These are phyloP conservation scores for Chloropicon primus DNA, from an alignment of 139 green algal species.

Conservation along the genomic window DNA sequence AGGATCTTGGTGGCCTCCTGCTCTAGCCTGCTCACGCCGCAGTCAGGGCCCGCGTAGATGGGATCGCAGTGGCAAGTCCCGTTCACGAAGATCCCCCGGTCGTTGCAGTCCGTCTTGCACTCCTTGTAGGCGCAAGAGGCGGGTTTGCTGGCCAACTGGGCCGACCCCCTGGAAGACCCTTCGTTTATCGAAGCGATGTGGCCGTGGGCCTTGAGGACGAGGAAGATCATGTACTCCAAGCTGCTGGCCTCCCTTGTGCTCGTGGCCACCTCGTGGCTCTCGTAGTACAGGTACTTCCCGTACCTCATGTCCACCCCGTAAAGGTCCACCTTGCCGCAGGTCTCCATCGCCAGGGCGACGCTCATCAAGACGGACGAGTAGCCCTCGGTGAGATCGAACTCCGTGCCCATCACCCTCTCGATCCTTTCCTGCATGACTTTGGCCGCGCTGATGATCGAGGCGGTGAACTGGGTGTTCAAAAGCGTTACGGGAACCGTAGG, in stretches of 20 bases:
- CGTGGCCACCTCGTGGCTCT: conserved; percentile 11
- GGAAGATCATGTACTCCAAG: conserved; percentile 14
- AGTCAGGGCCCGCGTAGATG: conserved; percentile 19
- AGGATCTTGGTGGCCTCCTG: conserved; percentile 2
- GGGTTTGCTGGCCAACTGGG: too few relatives aligned
- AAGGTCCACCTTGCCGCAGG: conserved; percentile 12
- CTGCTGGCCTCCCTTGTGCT: conserved; percentile 3
- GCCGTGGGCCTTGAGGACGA: conserved; percentile 10
- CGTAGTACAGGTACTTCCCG: conserved; percentile 17
- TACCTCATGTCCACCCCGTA: conserved; percentile 15
- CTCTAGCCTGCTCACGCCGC: conserved; percentile 4
- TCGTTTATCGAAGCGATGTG: not conserved
- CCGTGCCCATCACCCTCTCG: not conserved
- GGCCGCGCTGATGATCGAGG: not conserved
- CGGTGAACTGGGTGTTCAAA: not conserved
- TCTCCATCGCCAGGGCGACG: conserved; percentile 1
- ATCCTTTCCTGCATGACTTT: not conserved
- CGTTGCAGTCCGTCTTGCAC: conserved; percentile 13
- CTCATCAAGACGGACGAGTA: not conserved
- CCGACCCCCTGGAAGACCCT: not conserved
- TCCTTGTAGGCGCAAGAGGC: not conserved
- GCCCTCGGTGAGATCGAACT: not conserved
- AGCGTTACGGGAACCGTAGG: conserved; percentile 6
- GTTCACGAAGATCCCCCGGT: not conserved
- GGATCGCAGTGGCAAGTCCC: conserved; percentile 20